Evolutionary conservation across 768 basidiomycete genomes (phyloP).

Genomic region (Astraeus odoratus): DNA sequence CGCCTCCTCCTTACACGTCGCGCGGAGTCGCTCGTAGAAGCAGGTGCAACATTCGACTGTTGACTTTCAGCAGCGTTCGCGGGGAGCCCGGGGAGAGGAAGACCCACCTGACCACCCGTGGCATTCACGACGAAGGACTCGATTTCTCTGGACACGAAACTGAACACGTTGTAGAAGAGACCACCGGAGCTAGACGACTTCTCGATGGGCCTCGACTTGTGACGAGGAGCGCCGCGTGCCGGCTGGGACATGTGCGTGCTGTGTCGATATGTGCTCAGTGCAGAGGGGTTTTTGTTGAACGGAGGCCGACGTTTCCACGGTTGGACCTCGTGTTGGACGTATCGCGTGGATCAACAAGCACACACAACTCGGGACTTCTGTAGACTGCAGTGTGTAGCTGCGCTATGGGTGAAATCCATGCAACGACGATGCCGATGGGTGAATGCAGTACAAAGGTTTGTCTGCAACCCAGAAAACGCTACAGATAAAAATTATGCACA

Average conservation of each 20-base stretch:
- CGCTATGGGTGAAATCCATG: no score
- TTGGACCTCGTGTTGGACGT: no score
- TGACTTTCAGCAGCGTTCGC: not conserved
- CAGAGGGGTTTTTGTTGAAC: not conserved
- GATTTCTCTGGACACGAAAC: conserved; percentile 64
- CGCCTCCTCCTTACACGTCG: conserved; percentile 8
- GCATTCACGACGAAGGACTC: conserved; percentile 66
- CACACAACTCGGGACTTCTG: conserved; percentile 13
- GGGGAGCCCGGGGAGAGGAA: not conserved
- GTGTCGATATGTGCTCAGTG: not conserved
- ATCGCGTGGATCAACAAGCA: conserved; percentile 10
- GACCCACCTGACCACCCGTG: conserved; percentile 31
- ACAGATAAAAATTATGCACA: no score
- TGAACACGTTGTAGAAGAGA: conserved; percentile 56
- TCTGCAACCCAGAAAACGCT: no score
- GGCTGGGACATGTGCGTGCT: conserved; percentile 7
- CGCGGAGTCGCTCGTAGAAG: conserved; percentile 7
- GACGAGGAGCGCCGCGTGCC: conserved; percentile 1
- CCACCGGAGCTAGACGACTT: conserved; percentile 23
- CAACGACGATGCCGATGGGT: no score
- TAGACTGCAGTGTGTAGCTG: no score
- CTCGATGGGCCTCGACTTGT: not conserved
- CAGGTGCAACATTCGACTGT: conserved; percentile 12
- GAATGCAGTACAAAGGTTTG: no score
- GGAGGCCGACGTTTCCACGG: not conserved